phyloP scores from a whole-genome alignment of 768 basidiomycete species.

The Tricholoma flavovirens region DNA sequence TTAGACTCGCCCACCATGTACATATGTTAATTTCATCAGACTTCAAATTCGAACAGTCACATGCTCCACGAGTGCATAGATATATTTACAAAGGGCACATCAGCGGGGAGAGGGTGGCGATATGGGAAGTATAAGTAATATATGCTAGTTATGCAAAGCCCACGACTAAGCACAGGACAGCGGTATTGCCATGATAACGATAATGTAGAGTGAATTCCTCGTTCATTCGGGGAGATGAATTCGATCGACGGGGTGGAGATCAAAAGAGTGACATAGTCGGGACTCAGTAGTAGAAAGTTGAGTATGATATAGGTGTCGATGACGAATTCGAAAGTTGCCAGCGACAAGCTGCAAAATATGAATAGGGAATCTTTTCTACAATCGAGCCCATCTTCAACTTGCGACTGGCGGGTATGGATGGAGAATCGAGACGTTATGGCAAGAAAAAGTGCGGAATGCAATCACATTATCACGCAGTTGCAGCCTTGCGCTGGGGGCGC shows the following conservation, averaged over 20 bases:
- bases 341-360: conserved; percentile 3
- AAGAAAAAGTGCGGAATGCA: not conserved
- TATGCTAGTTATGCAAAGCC: not conserved
- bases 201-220: conserved; percentile 15
- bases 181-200: conserved; percentile 1
- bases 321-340: not conserved
- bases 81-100: conserved; percentile 9
- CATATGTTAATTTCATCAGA: conserved; percentile 6
- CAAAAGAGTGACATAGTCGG: conserved; percentile 19
- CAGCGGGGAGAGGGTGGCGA: not conserved
- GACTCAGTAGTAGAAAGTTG: conserved; percentile 12
- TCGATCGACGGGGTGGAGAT: conserved; percentile 1
- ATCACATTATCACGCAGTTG: conserved; percentile 68
- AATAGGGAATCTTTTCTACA: conserved; percentile 3
- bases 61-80: conserved; percentile 8
- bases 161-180: conserved; percentile 4
- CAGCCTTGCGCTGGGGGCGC: conserved; percentile 75
- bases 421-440: not conserved
- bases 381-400: not conserved
- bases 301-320: conserved; percentile 21
- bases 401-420: not conserved
- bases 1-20: too few relatives aligned
- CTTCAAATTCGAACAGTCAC: conserved; percentile 8
- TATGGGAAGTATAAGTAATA: not conserved
- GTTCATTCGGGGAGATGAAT: not conserved